phyloP scores from a whole-genome alignment of 768 basidiomycete species.

The Suillus placidus region DNA sequence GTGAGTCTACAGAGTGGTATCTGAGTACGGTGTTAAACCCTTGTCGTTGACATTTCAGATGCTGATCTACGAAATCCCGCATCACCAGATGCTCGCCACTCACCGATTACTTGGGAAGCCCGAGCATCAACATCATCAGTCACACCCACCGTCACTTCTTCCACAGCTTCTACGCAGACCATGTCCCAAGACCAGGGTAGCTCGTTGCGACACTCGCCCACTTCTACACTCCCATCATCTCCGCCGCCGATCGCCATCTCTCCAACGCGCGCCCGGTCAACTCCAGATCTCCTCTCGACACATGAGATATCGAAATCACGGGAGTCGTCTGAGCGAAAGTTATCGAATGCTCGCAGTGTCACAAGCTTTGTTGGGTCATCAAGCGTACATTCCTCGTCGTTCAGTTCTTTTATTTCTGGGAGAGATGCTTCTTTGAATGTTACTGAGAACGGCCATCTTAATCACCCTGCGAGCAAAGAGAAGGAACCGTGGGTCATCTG shows the following conservation, averaged over 20 bases:
- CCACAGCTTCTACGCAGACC: constrained; percentile 36
- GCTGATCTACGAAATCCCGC: constrained; percentile 68
- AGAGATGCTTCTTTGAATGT: constrained; percentile 21
- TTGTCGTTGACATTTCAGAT: constrained; percentile 30
- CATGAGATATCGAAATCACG: constrained; percentile 41
- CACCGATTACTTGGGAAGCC: constrained; percentile 58
- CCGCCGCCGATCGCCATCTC: constrained; percentile 46
- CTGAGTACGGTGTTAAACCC: constrained; percentile 15
- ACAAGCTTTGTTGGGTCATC: constrained; percentile 26
- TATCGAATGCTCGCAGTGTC: constrained; percentile 34
- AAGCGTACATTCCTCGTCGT: constrained; percentile 23
- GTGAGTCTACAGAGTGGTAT: constrained; percentile 25
- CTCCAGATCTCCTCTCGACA: constrained; percentile 51
- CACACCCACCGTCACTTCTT: constrained; percentile 54
- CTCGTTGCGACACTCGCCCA: constrained; percentile 33
- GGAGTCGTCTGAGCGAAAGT: constrained; percentile 28
- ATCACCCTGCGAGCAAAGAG: constrained; percentile 35
- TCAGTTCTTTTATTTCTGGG: constrained; percentile 15
- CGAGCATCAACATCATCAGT: constrained; percentile 49
- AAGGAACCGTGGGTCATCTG: constrained; percentile 54
- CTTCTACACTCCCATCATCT: constrained; percentile 38
- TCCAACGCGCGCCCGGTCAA: constrained; percentile 57
- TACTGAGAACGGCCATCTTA: constrained; percentile 27
- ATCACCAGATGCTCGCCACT: constrained; percentile 60
- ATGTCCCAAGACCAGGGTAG: constrained; percentile 31